Base-by-base conservation (phyloP, 495 filamentous ascomycete species). In the Astrocystis sublimbata region DNA sequence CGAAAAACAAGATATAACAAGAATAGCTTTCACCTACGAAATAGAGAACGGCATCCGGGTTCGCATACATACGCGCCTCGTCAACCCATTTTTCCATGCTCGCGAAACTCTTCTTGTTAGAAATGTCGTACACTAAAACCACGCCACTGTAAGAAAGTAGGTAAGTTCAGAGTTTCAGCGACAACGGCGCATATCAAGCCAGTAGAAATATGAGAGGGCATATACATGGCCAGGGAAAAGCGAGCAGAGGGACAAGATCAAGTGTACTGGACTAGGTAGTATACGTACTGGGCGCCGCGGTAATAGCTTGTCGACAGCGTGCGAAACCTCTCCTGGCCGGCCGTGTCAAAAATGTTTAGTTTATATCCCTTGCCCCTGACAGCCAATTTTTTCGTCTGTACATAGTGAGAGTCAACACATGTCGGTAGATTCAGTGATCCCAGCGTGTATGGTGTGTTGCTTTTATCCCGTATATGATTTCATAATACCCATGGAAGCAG, bases 231-330 rank as follows among this genome's bases (percentile, higher is more conserved):
- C 8, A 17, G 7, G 40, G n/a, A 6, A 41, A 17, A 2, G 2
- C 38, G 13, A n/a, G 15, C 43, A 47, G 24, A 23, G 17, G 2
- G 24, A 19, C 13, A 7, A 49, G 17, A 6, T 5, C 7, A 31
- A 31, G 2, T n/a, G 30, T 15, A 49, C 24, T 3, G 10, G 10
- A 49, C n/a, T 17, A 49, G 24, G 15, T 30, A 49, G 24, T 86
- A 30, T 17, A 49, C 46, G 15, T 30, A 49, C 46, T 86, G 83
- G 3, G 84, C 83, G 47, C 82, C 83, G 31, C 85, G 83, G 73
- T 87, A 86, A 71, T 85, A 86, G 60, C 76, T 80, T 57, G 81
- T 85, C 3, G 84, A 85, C 43, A 87, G 76, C 7, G 85, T 84
- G 58, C 83, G 82, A 71, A 86, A 86, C 21, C 85, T 72, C 65